Evolutionary conservation across 2,329 filamentous ascomycete species (phyloP).

Genomic region (Spiromastix sp.): DNA sequence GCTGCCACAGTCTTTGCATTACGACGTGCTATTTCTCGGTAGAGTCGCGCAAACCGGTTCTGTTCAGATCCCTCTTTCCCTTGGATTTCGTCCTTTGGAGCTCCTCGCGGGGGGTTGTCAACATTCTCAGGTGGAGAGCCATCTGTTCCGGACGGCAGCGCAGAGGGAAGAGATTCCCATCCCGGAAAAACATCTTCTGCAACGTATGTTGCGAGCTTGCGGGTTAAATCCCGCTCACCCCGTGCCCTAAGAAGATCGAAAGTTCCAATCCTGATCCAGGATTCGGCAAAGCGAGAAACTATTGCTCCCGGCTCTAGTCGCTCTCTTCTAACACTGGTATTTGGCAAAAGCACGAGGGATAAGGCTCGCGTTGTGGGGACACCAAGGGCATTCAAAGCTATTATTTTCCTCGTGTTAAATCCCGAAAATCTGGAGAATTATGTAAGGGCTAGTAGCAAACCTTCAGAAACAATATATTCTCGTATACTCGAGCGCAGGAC

Average conservation of each 20-base stretch:
- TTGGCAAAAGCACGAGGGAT: conserved; percentile 65
- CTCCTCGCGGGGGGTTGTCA: conserved; percentile 39
- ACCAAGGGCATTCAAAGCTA: conserved; percentile 62
- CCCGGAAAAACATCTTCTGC: conserved; percentile 80
- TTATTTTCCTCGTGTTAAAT: too few species aligned
- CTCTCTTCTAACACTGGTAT: conserved; percentile 66
- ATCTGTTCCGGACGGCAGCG: conserved; percentile 35
- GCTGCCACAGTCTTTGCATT: conserved; percentile 82
- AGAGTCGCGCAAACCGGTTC: conserved; percentile 79
- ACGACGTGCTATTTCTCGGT: conserved; percentile 72
- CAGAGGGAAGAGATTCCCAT: conserved; percentile 70
- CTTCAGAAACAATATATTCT: conserved; percentile 88
- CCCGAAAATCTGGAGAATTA: too few species aligned
- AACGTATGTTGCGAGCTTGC: conserved; percentile 68
- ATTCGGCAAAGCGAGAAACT: conserved; percentile 81
- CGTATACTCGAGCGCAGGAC: conserved; percentile 86
- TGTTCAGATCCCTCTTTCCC: conserved; percentile 59
- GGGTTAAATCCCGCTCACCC: conserved; percentile 64
- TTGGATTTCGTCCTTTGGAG: conserved; percentile 51
- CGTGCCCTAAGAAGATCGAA: conserved; percentile 85
- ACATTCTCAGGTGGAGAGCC: conserved; percentile 25
- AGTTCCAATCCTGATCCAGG: conserved; percentile 86
- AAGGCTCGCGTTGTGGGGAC: conserved; percentile 84
- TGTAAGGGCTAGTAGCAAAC: conserved; percentile 22
- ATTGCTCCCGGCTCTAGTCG: conserved; percentile 81